Evolutionary conservation across 2,329 filamentous ascomycete genomes (phyloP), one percentile per base, ranked within the genome.

Genomic region (Neocatenulostroma microsporum): DNA sequence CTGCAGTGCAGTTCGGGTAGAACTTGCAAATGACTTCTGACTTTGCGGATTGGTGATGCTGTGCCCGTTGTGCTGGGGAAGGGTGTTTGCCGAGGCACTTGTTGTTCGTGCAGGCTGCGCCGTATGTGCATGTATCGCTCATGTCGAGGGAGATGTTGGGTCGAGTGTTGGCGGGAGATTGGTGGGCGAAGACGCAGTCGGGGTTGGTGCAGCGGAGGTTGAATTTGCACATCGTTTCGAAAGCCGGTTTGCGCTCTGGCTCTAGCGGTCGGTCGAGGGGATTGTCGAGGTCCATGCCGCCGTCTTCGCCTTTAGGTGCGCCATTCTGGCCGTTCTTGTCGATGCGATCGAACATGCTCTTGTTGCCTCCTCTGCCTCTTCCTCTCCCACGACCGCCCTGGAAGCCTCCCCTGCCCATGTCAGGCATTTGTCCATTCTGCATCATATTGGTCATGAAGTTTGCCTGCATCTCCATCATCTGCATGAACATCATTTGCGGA

Each of bases 51-150:
- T n/a, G 11, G 63, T 94, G 83, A 58, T 89, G 84, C 18, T 80
- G 78, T 34, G 76, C 67, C 58, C 79, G 84, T 50, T 83, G 75
- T 3, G 89, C 87, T 1, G 91, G 91, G 5, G 88, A 95, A 2
- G 91, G 91, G 61, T 98, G 91, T 41, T 86, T 84, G 20, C 76
- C 88, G 7, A 83, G 84, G 57, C 91, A 98, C 66, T 96, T 96
- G 54, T 78, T 74, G 70, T 96, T 98, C 66, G 91, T 94, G 76
- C 91, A 98, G 7, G 87, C 87, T 2, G 79, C 86, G 14, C 87
- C 89, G 52, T 84, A 96, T 13, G 74, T 74, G 67, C 91, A 98
- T 13, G 74, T 70, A 53, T 94, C 86, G 40, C 72, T 76, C 48
- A 88, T 72, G 59, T 96, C 91, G 40, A 96, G 71, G 0, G 79